A percentile compares a stretch with the other conserved stretches of the same genome.
Conservation (phyloP, 2,329 filamentous ascomycete genomes). For the Clarireedia sp. region DNA sequence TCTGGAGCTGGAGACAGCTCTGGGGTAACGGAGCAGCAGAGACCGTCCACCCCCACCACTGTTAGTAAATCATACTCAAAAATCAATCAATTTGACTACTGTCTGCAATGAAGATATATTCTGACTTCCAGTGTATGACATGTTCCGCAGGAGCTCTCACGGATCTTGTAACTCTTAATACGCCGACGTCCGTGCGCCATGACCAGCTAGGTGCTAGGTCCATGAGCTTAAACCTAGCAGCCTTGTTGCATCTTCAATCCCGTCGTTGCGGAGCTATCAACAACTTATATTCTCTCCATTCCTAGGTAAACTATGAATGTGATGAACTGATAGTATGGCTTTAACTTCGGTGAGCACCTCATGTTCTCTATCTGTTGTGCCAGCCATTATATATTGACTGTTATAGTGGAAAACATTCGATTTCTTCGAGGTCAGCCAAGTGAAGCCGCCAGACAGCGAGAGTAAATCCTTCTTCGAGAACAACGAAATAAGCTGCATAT, state of each 20-base stretch:
- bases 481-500: conserved; percentile 74
- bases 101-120: too few species aligned
- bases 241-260: conserved; percentile 1
- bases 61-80: too few species aligned
- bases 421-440: conserved; percentile 92
- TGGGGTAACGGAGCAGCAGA: too few species aligned
- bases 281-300: background rate
- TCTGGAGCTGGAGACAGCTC: too few species aligned
- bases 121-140: too few species aligned
- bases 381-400: conserved; percentile 5
- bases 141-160: too few species aligned
- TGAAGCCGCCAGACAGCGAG: conserved; percentile 71
- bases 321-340: conserved; percentile 17
- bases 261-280: background rate
- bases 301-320: background rate
- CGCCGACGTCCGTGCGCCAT: background rate
- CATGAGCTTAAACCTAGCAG: conserved; percentile 5
- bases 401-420: conserved; percentile 94
- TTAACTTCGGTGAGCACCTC: conserved; percentile 21
- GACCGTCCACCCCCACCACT: too few species aligned
- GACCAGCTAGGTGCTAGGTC: background rate
- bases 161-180: too few species aligned
- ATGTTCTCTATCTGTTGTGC: background rate
- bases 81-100: too few species aligned
- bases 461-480: conserved; percentile 72